Base-by-base conservation (phyloP, 1,284 basidiomycete species). In the Vanrija sp. region DNA sequence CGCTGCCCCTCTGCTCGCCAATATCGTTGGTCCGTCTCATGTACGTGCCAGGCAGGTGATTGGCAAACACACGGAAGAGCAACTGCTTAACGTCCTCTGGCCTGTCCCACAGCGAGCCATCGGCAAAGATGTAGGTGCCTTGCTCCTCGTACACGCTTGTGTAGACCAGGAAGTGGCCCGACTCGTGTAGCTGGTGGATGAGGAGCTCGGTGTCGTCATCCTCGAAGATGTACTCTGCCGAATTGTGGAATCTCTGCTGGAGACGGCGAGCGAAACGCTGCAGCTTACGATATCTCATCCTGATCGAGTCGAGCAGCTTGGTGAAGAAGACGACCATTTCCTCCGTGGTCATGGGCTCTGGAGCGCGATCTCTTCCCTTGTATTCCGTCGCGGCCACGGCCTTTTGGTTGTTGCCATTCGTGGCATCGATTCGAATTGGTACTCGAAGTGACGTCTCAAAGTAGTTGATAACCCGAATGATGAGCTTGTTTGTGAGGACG, bases 101-200 rank as follows among this genome's bases (percentile, higher is more conserved):
- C n/a, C 86, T 85, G 51, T 93, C 86, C 65, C 85, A 86, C 25
- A 98, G 81, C n/a, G 84, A 83, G 3, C 82, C 84, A 38, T 92
- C 87, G 10, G 91, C 96, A 53, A 98, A 81, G 61, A 98, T 85
- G 73, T 98, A 98, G n/a, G 88, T 86, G 12, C 93, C 93, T 25
- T 95, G 87, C 66, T 89, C 86, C 73, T 97, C 94, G 69, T 89
- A 88, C 2, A 82, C 82, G 61, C 89, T 85, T 1, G 94, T 97
- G 75, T 96, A 96, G 39, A 98, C 90, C 55, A 99, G 84, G 76
- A 96, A 90, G 73, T 98, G 95, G 65, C 91, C 91, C 5, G 92
- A 86, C 44, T 88, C 84, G 39, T 91, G 86, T 16, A 99, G 81
- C 12, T 83, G 82, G 19, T 86, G 81, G 59, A 98, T 88, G 73